phyloP scores from a whole-genome alignment of 805 yeast genomes.

The Kluyveromyces aestuarii region DNA sequence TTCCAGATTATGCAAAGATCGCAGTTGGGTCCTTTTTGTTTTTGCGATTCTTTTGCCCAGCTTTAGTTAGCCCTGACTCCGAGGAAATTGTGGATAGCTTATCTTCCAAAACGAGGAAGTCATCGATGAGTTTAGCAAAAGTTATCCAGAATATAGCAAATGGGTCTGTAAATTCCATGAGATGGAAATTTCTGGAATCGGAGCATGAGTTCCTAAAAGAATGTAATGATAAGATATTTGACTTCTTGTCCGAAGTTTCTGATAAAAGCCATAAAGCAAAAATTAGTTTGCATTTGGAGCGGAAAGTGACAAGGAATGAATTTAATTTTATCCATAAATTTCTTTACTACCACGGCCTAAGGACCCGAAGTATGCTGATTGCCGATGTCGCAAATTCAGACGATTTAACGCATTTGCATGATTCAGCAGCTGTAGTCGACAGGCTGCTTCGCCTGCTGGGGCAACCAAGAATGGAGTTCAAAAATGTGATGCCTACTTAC shows the following conservation, averaged over 20 bases:
- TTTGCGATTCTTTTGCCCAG: conserved; percentile 76
- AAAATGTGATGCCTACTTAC: conserved; percentile 47
- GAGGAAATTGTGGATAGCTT: conserved; percentile 33
- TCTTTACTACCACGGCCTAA: conserved; percentile 41
- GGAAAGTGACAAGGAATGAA: conserved; percentile 20
- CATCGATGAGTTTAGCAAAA: conserved; percentile 71
- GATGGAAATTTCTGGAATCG: conserved; percentile 47
- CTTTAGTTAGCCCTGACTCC: conserved; percentile 76
- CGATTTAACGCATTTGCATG: conserved; percentile 14
- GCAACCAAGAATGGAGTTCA: conserved; percentile 46
- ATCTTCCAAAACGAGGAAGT: conserved; percentile 41
- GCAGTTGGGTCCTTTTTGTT: conserved; percentile 86
- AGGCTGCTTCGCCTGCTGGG: conserved; percentile 41
- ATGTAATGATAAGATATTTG: conserved; percentile 32
- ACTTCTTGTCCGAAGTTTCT: conserved; percentile 34
- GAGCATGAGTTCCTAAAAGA: conserved; percentile 34
- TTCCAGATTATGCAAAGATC: conserved; percentile 54
- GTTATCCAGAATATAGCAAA: conserved; percentile 82
- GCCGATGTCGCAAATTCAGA: conserved; percentile 9
- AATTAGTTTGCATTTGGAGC: conserved; percentile 15
- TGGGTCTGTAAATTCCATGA: conserved; percentile 57
- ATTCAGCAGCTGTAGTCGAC: conserved; percentile 38
- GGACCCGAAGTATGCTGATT: conserved; percentile 23
- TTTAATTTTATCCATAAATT: conserved; percentile 38
- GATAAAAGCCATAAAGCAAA: conserved; percentile 14